phyloP scores from a whole-genome alignment of 805 yeast species.

The Metschnikowia gruessii region DNA sequence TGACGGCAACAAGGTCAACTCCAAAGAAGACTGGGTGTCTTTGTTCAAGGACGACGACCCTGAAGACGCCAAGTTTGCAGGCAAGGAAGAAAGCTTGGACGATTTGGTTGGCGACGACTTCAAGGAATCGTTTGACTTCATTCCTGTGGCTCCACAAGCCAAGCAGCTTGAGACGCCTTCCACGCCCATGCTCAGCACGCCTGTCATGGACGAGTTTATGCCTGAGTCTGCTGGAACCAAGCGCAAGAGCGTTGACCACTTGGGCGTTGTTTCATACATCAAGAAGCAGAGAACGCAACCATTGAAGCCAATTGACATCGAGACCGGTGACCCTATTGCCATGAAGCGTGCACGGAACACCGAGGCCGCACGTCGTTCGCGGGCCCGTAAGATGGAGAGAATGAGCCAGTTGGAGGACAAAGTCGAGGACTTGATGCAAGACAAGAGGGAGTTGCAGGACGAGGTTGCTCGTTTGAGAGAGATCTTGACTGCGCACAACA shows the following conservation, averaged over 20 bases:
- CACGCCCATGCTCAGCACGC: conserved; percentile 17
- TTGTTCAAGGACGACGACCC: conserved; percentile 42
- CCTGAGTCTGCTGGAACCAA: conserved; percentile 4
- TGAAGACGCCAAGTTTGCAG: conserved; percentile 7
- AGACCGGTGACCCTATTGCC: conserved; percentile 59
- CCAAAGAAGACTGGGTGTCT: conserved; percentile 58
- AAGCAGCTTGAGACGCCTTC: conserved; percentile 30
- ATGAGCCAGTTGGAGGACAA: conserved; percentile 77
- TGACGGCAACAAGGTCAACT: conserved; percentile 38
- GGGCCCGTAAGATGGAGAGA: conserved; percentile 90
- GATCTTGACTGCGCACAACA: conserved; percentile 32
- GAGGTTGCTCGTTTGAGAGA: conserved; percentile 63
- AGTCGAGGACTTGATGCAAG: conserved; percentile 61
- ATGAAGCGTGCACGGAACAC: conserved; percentile 93
- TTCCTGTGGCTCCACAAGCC: conserved; percentile 16
- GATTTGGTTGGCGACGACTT: conserved; percentile 24
- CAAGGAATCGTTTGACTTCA: conserved; percentile 20
- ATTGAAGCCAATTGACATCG: conserved; percentile 61
- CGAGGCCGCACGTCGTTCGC: conserved; percentile 95
- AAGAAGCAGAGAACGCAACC: conserved; percentile 75
- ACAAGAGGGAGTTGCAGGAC: conserved; percentile 55
- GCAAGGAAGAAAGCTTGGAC: conserved; percentile 19
- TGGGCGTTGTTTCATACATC: conserved; percentile 73
- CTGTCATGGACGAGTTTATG: conserved; percentile 7
- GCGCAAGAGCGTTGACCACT: conserved; percentile 52